These are phyloP conservation scores for Bipolaris bicolor DNA, from an alignment of 2,329 filamentous ascomycete genomes.

Conservation along the genomic window DNA sequence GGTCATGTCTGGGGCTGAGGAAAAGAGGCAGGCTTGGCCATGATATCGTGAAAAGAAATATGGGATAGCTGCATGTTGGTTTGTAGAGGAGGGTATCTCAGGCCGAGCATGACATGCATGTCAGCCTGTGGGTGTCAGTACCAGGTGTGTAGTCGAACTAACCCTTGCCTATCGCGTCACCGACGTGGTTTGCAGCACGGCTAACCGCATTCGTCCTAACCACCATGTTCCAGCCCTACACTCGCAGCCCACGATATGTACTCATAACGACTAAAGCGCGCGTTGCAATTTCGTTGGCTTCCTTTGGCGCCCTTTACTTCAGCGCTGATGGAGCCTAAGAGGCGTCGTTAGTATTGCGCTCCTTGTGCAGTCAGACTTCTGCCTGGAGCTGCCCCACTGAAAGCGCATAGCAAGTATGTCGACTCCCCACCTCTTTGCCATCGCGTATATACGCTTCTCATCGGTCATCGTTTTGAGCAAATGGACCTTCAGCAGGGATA, in stretches of 20 bases:
- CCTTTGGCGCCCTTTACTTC: not conserved
- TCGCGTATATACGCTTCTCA: not conserved
- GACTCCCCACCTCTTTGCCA: not conserved
- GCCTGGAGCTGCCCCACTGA: constrained; percentile 7
- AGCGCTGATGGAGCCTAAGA: constrained; percentile 8
- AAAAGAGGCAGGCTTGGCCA: not conserved
- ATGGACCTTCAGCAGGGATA: not conserved
- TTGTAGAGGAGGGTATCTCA: too few species aligned
- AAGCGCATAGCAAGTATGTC: not conserved
- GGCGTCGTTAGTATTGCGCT: not conserved
- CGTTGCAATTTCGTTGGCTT: not conserved
- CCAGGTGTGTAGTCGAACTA: not conserved
- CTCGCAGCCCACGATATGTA: not conserved
- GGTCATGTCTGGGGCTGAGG: not conserved
- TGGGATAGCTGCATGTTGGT: too few species aligned
- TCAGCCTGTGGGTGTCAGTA: not conserved
- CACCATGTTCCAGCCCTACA: not conserved
- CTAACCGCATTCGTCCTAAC: constrained; percentile 6
- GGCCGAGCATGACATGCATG: not conserved
- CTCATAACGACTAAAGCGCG: constrained; percentile 2
- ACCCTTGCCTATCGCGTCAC: not conserved
- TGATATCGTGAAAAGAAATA: not conserved
- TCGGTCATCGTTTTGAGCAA: constrained; percentile 6
- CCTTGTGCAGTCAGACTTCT: constrained; percentile 1
- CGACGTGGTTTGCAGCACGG: not conserved